Evolutionary conservation across 257 asterid species (phyloP).

Genomic region (Nicotiana attenuata): DNA sequence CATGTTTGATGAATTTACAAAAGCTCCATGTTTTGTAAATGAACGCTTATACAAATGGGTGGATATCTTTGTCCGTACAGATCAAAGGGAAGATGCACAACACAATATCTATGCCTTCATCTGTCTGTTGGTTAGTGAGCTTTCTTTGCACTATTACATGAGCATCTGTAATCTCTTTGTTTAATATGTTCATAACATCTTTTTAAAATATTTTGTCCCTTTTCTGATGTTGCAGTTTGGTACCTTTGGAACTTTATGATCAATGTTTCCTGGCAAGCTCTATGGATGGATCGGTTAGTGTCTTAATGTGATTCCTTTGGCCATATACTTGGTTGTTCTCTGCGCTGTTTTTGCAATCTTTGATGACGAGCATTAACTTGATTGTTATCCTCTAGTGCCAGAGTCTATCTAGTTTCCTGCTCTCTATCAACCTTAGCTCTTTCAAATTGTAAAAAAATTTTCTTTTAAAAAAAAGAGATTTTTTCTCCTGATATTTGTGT

Average conservation of each 20-base stretch:
- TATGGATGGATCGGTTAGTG: conserved; percentile 96
- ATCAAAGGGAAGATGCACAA: conserved; percentile 22
- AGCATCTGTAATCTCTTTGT: background rate
- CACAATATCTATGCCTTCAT: conserved; percentile 61
- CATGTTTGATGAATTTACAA: background rate
- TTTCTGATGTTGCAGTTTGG: conserved; percentile 49
- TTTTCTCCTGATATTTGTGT: no score
- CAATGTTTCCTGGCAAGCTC: conserved; percentile 90
- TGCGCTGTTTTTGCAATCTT: background rate
- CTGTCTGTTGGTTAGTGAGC: conserved; percentile 70
- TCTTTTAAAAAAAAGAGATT: no score
- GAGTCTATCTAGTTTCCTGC: no score
- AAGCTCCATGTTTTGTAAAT: background rate
- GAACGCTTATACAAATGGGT: background rate
- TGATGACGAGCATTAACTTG: background rate
- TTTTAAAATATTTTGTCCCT: background rate
- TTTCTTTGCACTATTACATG: conserved; percentile 5
- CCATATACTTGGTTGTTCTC: background rate
- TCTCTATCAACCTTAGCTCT: no score
- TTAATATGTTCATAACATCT: background rate
- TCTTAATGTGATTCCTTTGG: background rate
- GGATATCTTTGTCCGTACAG: conserved; percentile 40
- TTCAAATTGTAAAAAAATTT: no score
- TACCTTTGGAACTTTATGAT: conserved; percentile 55
- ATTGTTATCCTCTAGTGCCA: no score